Evolutionary conservation across 2,329 filamentous ascomycete genomes (phyloP), one percentile per base, ranked within the genome.

Genomic region (Nigrospora osmanthi): DNA sequence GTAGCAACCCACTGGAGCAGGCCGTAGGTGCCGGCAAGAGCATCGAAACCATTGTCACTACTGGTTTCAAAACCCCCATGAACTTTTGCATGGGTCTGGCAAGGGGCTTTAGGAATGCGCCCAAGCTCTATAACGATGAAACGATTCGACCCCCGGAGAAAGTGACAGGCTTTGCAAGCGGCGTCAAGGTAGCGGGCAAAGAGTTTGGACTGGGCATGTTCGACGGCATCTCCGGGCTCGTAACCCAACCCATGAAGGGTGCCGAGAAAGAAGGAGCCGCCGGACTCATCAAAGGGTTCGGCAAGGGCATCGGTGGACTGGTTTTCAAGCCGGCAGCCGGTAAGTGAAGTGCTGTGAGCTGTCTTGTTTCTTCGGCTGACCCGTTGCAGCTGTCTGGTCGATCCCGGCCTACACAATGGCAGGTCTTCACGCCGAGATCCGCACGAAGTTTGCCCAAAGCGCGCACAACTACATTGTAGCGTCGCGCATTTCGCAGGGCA

Each of bases 81-180:
- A 88, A 95, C 60, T 85, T 95, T 51, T 87, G 87, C 35, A 67
- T 95, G 36, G 86, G 86, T 1, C 66, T 95, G 34, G 85, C 89
- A 0, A 86, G 85, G 61, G 90, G 90, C 0, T 94, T 95, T 60
- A 85, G 91, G 58, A 95, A 95, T 55, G 84, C 87, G 6, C 89
- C 90, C 0, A 83, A 80, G 53, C 69, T 95, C 1, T 95, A 95
- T 58, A 86, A 89, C 36, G 89, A 95, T 55, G 81, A 87, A 1
- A 90, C 83, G 1, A 81, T 95, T 1, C 76, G 87, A 10, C 83
- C 85, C n/a, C 70, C 78, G 1, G 85, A 89, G 47, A 88, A 87
- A 54, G 86, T 95, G 5, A 89, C 86, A 0, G 85, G 83, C 42
- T 69, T 95, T 41, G 75, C 80, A 43, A 87, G 83, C 50, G 90